Conservation (phyloP, 1,284 basidiomycete genomes). For the Austropuccinia psidii region DNA sequence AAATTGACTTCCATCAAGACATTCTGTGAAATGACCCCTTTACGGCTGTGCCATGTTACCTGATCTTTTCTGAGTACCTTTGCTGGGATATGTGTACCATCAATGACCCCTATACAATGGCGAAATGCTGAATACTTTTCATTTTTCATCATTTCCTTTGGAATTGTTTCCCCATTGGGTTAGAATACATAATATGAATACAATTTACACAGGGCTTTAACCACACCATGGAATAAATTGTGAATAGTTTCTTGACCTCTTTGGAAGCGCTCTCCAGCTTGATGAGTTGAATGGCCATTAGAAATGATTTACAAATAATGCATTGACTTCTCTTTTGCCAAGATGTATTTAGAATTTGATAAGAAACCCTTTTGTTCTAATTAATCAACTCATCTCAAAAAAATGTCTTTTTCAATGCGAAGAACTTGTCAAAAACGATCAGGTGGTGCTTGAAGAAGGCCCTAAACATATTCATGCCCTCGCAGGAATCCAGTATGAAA, state of each 20-base stretch:
- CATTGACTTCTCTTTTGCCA: too few relatives aligned
- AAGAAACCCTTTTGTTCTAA: too few relatives aligned
- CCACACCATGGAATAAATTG: constrained; percentile 14
- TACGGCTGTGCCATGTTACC: constrained; percentile 45
- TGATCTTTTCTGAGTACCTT: constrained; percentile 41
- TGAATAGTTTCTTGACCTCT: constrained; percentile 39
- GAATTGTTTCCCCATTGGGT: not conserved
- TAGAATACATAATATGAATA: constrained; percentile 33
- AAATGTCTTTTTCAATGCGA: too few relatives aligned
- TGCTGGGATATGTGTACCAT: constrained; percentile 50
- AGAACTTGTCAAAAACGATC: too few relatives aligned
- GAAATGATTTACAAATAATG: constrained; percentile 1
- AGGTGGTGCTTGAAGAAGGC: too few relatives aligned
- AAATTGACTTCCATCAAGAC: constrained; percentile 46
- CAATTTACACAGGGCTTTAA: not conserved
- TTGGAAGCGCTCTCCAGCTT: constrained; percentile 37
- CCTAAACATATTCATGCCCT: too few relatives aligned
- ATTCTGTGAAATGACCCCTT: constrained; percentile 49
- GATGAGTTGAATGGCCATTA: not conserved
- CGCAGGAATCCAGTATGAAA: too few relatives aligned
- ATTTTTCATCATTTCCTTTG: constrained; percentile 39
- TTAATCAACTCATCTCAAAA: too few relatives aligned
- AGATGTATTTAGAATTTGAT: too few relatives aligned
- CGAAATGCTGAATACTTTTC: constrained; percentile 50
- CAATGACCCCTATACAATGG: constrained; percentile 49